Base-by-base conservation (phyloP, 2,329 filamentous ascomycete genomes). In the Cyclaneusma minus region DNA sequence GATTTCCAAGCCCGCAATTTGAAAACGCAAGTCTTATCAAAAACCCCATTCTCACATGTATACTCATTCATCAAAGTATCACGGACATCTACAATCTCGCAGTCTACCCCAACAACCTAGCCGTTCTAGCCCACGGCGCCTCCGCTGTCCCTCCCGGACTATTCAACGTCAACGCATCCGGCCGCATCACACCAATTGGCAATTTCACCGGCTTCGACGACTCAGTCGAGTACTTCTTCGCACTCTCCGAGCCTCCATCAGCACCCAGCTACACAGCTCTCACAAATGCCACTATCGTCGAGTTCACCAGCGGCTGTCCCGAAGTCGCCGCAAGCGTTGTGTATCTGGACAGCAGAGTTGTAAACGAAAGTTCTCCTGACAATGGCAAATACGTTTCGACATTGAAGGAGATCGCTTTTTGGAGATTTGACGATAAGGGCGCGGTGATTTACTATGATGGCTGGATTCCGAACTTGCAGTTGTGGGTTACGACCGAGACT, bases 171-270 rank as follows among this genome's bases (percentile, higher is more conserved):
- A 36, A 54, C 10, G 51, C 52, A 6, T 44, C 38, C 6, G 55
- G 55, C 10, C 43, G 55, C 3, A 48, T 58, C 29, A 44, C 49
- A 6, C 55, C 55, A 3, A 39, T 57, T 7, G 55, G 55, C 31
- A 49, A 54, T 22, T 58, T 58, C 35, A 42, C 39, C 9, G 48
- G 48, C 7, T 56, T 56, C 28, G 43, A 53, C 20, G 49, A 56
- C 24, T 52, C 48, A 11, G 51, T 54, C 28, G 54, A 57, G 39
- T 56, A 56, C 36, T 58, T 59, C 36, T 58, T 57, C 30, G 52
- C 51, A 5, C 41, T 58, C 5, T 44, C 55, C 3, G 51, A 52
- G 1, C 31, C 49, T 4, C 47, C 51, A 3, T 35, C 30, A 13
- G 44, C 47, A 6, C 44, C 43, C 6, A 25, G 34, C 7, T 35